A percentile compares a stretch with the other conserved stretches of the same genome.
Evolutionary conservation across 768 basidiomycete species (phyloP).

Genomic region (Auricularia heimuer): DNA sequence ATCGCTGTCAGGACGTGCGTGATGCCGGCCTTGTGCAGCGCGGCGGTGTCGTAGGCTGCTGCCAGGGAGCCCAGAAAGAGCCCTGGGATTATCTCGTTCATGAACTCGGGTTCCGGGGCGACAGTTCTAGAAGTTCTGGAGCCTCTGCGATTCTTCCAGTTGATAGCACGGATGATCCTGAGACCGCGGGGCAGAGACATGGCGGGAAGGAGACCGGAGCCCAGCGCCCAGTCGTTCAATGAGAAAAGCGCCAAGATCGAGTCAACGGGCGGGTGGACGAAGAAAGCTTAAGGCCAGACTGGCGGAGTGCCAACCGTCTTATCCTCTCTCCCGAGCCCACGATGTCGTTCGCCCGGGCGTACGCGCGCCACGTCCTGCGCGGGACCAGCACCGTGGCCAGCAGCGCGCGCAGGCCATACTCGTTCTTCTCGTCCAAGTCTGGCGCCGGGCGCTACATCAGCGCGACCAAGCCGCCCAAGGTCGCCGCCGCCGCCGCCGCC

Average conservation of each 20-base stretch:
- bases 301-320: not conserved
- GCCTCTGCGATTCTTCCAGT: no score
- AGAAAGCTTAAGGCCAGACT: no score
- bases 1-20: slow-evolving; percentile 68
- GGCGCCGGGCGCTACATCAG: slow-evolving; percentile 9
- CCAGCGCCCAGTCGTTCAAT: no score
- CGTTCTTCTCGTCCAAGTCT: slow-evolving; percentile 12
- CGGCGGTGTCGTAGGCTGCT: slow-evolving; percentile 53
- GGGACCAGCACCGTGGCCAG: not conserved
- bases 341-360: not conserved
- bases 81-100: slow-evolving; percentile 49
- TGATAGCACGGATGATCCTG: no score
- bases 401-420: slow-evolving; percentile 8
- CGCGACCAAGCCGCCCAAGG: slow-evolving; percentile 9
- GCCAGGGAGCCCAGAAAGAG: slow-evolving; percentile 66
- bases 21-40: slow-evolving; percentile 49
- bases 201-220: no score
- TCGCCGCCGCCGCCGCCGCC: slow-evolving; percentile 6
- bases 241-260: no score
- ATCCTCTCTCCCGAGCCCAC: not conserved
- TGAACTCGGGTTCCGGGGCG: not conserved
- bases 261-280: no score
- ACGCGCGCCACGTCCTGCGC: not conserved
- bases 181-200: no score
- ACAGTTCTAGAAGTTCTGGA: not conserved